Conservation (phyloP, 2,329 filamentous ascomycete species). For the Trichoderma arundinaceum region DNA sequence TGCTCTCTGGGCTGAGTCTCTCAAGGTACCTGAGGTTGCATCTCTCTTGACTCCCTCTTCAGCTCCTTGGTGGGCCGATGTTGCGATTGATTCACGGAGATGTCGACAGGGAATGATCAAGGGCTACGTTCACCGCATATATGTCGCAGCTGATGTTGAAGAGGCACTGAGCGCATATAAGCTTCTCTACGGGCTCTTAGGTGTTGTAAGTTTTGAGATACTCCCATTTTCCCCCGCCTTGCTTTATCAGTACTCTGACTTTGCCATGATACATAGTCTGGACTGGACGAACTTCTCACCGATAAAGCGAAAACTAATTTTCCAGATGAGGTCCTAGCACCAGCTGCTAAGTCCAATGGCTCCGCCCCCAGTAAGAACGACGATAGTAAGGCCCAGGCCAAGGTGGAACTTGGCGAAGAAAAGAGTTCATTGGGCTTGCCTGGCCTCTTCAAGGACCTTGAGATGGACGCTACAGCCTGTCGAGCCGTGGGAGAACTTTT, state of each 20-base stretch:
- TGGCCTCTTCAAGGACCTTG: conserved; percentile 35
- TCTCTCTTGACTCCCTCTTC: conserved; percentile 30
- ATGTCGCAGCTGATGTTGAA: conserved; percentile 26
- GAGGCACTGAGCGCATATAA: conserved; percentile 31
- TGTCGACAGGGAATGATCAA: conserved; percentile 34
- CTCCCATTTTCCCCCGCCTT: too few species aligned
- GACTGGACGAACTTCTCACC: conserved; percentile 32
- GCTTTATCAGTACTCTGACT: not conserved
- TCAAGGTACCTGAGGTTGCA: conserved; percentile 24
- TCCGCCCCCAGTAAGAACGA: not conserved
- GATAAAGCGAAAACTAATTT: conserved; percentile 35
- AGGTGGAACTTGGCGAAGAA: conserved; percentile 29
- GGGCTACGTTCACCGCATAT: conserved; percentile 34
- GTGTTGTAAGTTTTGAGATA: conserved; percentile 31
- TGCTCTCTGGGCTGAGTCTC: conserved; percentile 34
- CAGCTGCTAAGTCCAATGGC: not conserved
- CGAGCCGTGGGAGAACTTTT: conserved; percentile 36
- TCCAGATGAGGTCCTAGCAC: conserved; percentile 12
- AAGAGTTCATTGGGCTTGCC: conserved; percentile 34
- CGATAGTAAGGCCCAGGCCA: not conserved
- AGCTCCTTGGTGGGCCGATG: conserved; percentile 35
- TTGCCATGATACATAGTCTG: conserved; percentile 22
- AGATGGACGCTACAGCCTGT: conserved; percentile 33
- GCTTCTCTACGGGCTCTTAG: conserved; percentile 30
- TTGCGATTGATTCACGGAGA: conserved; percentile 34